Evolutionary conservation across 192 early-diverging fungal genomes (phyloP), one percentile per base, ranked within the genome.

Genomic region (Backusella parvicylindrica): DNA sequence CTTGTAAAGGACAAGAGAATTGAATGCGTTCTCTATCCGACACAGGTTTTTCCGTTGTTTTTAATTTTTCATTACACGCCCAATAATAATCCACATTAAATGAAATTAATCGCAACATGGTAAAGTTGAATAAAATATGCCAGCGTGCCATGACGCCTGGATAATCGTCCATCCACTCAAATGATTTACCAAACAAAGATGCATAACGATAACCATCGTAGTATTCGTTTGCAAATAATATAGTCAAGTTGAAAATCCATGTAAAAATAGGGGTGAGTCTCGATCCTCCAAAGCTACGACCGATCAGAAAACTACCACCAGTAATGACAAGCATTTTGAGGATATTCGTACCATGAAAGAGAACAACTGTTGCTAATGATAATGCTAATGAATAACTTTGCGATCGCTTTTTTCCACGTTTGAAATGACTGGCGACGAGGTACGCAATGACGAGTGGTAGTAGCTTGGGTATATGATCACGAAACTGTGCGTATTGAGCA

Each of bases 51-150:
- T 75, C 77, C 15, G 28, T 5, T 64, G 15, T 40, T 82, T 77
- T 18, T 81, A 77, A 73, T 83, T 87, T 85, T 87, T 86, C 21
- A 37, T 43, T 41, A 47, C 68, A 70, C 6, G 68, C 68, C 96
- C 95, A 97, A 78, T 96, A 94, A 75, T 92, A 93, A 83, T 99
- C 97, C 92, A 97, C 91, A 64, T 91, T 88, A 75, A 92, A 99
- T 2, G 95, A 96, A 23, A 99, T 87, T 85, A 98, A 91, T 15
- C 94, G 87, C 2, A 99, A 86, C 84, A 95, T 91, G 1, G 87
- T 87, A 65, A 98, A 91, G 76, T 98, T 98, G 84, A 97, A 97
- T 9, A 89, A 90, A 30, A 96, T 82, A 74, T 92, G 87, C 97
- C 97, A 99, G 28, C 96, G 88, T 8, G 83, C 75, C 75, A 91